A percentile compares a stretch with the other conserved stretches of the same genome.
These are phyloP conservation scores for Auricularia sp. DNA, from an alignment of 768 basidiomycete species.

Conservation along the genomic window DNA sequence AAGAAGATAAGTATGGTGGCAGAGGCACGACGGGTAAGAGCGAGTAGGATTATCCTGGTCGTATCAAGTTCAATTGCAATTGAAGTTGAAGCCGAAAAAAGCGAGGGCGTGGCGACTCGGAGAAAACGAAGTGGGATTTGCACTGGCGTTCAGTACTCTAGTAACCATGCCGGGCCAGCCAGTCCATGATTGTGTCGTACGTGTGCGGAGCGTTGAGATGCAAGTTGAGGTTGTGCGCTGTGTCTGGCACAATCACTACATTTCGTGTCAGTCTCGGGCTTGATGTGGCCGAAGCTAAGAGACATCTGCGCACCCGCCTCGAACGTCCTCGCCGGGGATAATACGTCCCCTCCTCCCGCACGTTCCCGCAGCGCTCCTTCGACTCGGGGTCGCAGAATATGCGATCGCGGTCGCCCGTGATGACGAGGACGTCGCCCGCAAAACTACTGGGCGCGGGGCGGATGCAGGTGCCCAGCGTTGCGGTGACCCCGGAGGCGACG, in stretches of 20 bases:
- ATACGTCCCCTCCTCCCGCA: not conserved
- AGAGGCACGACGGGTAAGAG: too few relatives aligned
- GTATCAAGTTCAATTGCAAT: too few relatives aligned
- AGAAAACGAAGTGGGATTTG: too few relatives aligned
- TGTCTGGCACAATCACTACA: not conserved
- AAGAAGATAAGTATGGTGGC: too few relatives aligned
- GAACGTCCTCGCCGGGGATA: not conserved
- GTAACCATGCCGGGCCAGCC: not conserved
- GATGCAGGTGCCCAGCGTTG: too few relatives aligned
- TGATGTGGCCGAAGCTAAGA: not conserved
- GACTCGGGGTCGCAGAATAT: not conserved
- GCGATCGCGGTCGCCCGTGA: not conserved
- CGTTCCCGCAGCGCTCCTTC: not conserved
- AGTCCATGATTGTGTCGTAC: not conserved
- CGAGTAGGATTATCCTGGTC: too few relatives aligned
- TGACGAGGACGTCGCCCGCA: too few relatives aligned
- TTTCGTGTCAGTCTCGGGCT: not conserved
- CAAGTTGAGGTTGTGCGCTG: not conserved
- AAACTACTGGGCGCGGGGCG: too few relatives aligned
- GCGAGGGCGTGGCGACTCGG: too few relatives aligned
- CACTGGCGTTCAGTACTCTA: too few relatives aligned
- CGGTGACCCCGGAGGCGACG: too few relatives aligned
- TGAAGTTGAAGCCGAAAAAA: too few relatives aligned
- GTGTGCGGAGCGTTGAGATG: not conserved
- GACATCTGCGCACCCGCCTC: not conserved